Base-by-base conservation (phyloP, 768 basidiomycete species). In the Tulasnella sp. region DNA sequence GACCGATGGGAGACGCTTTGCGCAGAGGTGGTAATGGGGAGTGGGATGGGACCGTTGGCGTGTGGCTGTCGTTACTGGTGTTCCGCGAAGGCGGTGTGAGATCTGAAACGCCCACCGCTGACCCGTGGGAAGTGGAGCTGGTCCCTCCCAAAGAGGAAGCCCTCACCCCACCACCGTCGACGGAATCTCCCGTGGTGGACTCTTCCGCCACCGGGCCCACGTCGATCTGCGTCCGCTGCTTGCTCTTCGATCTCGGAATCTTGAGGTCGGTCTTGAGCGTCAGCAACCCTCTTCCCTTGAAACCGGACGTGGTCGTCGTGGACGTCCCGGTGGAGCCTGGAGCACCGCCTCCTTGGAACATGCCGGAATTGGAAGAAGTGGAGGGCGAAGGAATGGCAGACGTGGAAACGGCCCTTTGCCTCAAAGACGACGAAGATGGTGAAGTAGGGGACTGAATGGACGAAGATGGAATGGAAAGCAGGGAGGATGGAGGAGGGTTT, bases 401-500 rank as follows among this genome's bases (percentile, higher is more conserved):
- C 24, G 34, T 72, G 36, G 36, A 36, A 21, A 42, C 71, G 4
- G 71, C 71, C 34, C 36, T n/a, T 42, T 72, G 71, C 6, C 40
- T 21, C 21, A 31, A 36, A 27, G 36, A 36, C 3, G 19, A 34
- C 21, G 71, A 36, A 27, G 36, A 36, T 7, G 19, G 36, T 88
- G 80, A 82, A 86, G 85, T 84, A 84, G 86, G 24, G 88, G 88
- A 39, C 90, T 90, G 9, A 89, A 87, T 56, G 90, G 90, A 0
- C 89, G 89, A 52, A 52, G 52, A 52, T 52, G 52, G 52, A 52
- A 52, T 24, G 52, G 81, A 90, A 89, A 79, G 89, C 90, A 4
- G 90, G 92, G 83, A 90, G 87, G 71, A 88, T 84, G 38, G 92
- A 88, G 58, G 86, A 90, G 18, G 75, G 68, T 39, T 71, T 40